These are phyloP conservation scores for Cylindrotheca closterium DNA, from an alignment of 108 stramenopile genomes.

Conservation along the genomic window DNA sequence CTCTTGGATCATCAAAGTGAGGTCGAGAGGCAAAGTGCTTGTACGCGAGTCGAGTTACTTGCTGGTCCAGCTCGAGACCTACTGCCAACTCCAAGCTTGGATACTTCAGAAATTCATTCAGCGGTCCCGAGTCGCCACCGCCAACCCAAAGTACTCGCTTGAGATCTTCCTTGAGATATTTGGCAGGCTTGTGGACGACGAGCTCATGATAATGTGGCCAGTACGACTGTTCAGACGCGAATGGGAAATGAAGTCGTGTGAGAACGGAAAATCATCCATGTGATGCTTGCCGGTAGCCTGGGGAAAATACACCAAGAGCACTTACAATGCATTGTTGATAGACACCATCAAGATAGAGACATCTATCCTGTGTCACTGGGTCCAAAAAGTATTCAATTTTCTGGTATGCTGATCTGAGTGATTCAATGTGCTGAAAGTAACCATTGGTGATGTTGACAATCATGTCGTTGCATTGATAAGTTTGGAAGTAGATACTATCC, in stretches of 20 bases:
- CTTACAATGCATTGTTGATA: not conserved
- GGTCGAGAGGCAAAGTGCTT: constrained; percentile 60
- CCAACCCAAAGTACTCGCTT: constrained; percentile 50
- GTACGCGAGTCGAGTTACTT: constrained; percentile 42
- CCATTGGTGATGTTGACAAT: not conserved
- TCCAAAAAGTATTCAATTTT: constrained; percentile 23
- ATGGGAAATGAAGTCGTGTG: not conserved
- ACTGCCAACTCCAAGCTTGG: constrained; percentile 48
- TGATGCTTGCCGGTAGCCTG: too few relatives aligned
- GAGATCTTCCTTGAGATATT: constrained; percentile 51
- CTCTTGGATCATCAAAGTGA: constrained; percentile 56
- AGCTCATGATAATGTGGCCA: constrained; percentile 77
- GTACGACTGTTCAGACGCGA: too few relatives aligned
- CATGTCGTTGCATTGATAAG: not conserved
- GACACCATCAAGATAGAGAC: not conserved
- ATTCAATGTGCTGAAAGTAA: not conserved
- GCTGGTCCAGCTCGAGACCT: constrained; percentile 63
- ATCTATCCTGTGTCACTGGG: not conserved
- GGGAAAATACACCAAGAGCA: too few relatives aligned
- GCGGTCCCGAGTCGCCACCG: constrained; percentile 58
- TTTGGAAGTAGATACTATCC: not conserved
- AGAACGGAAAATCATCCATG: not conserved
- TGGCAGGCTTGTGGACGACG: constrained; percentile 65
- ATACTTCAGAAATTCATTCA: constrained; percentile 72
- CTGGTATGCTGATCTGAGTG: constrained; percentile 29